These are phyloP conservation scores for Zoysia matrella DNA, from an alignment of 202 grass and related monocot genomes.

Conservation along the genomic window DNA sequence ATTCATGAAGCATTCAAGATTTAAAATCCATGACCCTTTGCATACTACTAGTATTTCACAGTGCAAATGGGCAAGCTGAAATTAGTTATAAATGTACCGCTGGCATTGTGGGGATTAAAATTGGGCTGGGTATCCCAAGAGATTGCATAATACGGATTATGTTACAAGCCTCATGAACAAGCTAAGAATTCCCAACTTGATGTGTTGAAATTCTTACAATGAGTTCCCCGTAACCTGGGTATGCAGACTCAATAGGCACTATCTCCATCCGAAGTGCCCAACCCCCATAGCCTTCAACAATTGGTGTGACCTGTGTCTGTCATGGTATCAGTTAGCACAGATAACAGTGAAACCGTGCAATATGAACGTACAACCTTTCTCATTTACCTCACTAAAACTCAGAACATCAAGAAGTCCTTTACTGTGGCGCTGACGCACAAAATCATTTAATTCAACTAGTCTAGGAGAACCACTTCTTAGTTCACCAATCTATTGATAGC, in stretches of 20 bases:
- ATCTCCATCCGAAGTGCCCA: slow-evolving; percentile 94
- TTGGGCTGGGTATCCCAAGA: background rate
- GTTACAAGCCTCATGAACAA: background rate
- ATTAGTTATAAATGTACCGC: slow-evolving; percentile 1
- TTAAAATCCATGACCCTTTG: background rate
- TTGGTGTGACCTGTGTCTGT: slow-evolving; percentile 93
- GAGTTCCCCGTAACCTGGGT: slow-evolving; percentile 91
- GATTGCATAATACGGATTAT: background rate
- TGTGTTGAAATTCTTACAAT: slow-evolving; percentile 63
- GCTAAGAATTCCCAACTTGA: background rate
- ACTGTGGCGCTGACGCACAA: slow-evolving; percentile 69
- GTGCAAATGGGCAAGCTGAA: background rate
- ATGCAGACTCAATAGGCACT: slow-evolving; percentile 98
- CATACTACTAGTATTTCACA: background rate
- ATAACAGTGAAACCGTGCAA: background rate
- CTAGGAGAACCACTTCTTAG: slow-evolving; percentile 92
- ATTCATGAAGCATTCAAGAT: too few species aligned
- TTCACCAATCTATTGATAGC: slow-evolving; percentile 74
- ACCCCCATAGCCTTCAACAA: slow-evolving; percentile 98
- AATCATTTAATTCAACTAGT: slow-evolving; percentile 89
- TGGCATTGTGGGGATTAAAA: slow-evolving; percentile 8
- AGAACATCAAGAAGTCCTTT: slow-evolving; percentile 84
- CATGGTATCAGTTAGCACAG: slow-evolving; percentile 43
- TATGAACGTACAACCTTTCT: background rate
- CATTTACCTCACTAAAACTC: slow-evolving; percentile 92